phyloP scores from a whole-genome alignment of 257 asterid species.

The Verbascum thapsus region DNA sequence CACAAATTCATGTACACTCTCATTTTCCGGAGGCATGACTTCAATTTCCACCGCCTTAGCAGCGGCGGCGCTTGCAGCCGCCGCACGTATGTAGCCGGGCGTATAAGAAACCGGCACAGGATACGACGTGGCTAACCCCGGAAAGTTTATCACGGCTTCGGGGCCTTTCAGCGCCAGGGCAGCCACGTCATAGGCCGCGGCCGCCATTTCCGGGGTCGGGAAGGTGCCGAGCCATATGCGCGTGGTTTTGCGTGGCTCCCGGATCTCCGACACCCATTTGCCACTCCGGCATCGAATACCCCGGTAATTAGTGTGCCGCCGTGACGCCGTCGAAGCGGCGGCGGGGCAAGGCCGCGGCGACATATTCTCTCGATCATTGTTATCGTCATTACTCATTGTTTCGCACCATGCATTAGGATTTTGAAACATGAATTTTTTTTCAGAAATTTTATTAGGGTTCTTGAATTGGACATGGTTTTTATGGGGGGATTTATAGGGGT shows the following conservation, averaged over 20 bases:
- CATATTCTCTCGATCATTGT: too few species aligned
- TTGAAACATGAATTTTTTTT: neutral
- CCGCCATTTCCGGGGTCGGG: conserved; percentile 69
- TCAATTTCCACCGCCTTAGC: conserved; percentile 20
- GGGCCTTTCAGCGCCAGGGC: conserved; percentile 56
- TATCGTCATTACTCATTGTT: too few species aligned
- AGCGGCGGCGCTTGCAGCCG: conserved; percentile 44
- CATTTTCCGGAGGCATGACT: conserved; percentile 19
- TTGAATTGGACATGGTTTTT: conserved; percentile 1
- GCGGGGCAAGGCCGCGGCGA: conserved; percentile 20
- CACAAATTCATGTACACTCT: conserved; percentile 30
- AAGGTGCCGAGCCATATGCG: conserved; percentile 71
- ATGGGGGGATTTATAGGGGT: conserved; percentile 1
- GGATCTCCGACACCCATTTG: conserved; percentile 70
- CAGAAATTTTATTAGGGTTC: neutral
- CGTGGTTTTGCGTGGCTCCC: conserved; percentile 55
- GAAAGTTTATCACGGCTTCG: conserved; percentile 43
- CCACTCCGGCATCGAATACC: conserved; percentile 59
- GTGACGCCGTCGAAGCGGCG: too few species aligned
- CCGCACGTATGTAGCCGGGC: conserved; percentile 40
- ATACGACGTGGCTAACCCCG: conserved; percentile 24
- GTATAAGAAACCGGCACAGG: conserved; percentile 47
- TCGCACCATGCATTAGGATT: conserved; percentile 35
- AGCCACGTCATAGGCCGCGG: conserved; percentile 66
- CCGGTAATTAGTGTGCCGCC: conserved; percentile 48